Evolutionary conservation across 345 rosid species (phyloP).

Genomic region (Salix suchowensis): DNA sequence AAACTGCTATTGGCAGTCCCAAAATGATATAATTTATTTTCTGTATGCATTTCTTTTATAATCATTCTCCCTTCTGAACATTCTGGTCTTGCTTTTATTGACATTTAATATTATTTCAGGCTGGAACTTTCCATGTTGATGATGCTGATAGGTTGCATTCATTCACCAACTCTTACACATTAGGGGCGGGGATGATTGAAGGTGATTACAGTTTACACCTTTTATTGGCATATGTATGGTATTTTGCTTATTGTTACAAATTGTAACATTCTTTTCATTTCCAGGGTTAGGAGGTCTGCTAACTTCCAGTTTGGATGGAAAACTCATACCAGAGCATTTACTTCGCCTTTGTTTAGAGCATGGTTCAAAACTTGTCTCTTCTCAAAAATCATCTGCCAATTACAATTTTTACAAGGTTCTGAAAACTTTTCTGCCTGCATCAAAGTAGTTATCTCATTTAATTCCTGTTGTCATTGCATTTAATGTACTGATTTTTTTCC

Average conservation of each 20-base stretch:
- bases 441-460: neutral
- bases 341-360: slow-evolving; percentile 70
- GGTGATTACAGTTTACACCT: slow-evolving; percentile 36
- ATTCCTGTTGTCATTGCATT: slow-evolving; percentile 1
- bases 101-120: slow-evolving; percentile 38
- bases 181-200: slow-evolving; percentile 67
- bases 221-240: neutral
- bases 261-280: slow-evolving; percentile 11
- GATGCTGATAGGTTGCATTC: slow-evolving; percentile 58
- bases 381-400: slow-evolving; percentile 33
- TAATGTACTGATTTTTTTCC: slow-evolving; percentile 9
- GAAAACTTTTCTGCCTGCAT: neutral
- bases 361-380: slow-evolving; percentile 35
- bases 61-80: neutral
- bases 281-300: slow-evolving; percentile 60
- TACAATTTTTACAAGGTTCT: slow-evolving; percentile 92
- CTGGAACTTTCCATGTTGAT: slow-evolving; percentile 45
- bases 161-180: slow-evolving; percentile 57
- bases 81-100: neutral
- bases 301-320: slow-evolving; percentile 63
- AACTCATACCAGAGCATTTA: slow-evolving; percentile 77
- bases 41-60: neutral
- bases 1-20: neutral
- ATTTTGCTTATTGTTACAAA: neutral
- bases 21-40: neutral